Percentiles rank a stretch among this genome's conserved stretches.
phyloP scores from a whole-genome alignment of 345 rosid genomes.

The Lepidium sativum region DNA sequence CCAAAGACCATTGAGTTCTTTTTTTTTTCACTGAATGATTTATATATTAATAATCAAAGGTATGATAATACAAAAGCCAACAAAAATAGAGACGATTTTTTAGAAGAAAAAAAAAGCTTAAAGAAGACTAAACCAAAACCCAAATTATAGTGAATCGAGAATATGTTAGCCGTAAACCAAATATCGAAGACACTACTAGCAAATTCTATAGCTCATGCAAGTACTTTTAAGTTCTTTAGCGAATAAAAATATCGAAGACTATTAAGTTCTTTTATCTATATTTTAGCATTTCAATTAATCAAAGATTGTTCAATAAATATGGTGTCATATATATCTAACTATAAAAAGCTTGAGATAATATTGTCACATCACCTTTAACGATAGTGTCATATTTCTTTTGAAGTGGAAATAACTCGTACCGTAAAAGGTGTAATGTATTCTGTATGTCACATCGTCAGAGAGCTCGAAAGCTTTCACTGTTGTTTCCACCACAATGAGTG shows the following conservation, averaged over 20 bases:
- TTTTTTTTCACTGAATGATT: no score
- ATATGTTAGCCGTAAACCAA: no score
- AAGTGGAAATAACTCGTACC: neutral
- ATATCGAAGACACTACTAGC: no score
- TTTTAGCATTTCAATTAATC: neutral
- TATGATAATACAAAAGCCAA: no score
- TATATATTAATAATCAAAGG: no score
- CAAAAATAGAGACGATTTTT: no score
- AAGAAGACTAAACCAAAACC: no score
- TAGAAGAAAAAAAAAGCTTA: no score
- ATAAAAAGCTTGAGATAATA: neutral
- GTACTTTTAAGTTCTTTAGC: no score
- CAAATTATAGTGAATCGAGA: no score
- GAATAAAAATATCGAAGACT: no score
- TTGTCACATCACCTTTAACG: conserved; percentile 1
- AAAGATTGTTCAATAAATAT: neutral
- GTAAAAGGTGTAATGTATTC: neutral
- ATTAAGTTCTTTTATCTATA: neutral
- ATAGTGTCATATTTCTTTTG: neutral
- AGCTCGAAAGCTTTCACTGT: neutral
- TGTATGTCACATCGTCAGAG: conserved; percentile 6
- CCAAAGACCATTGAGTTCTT: neutral
- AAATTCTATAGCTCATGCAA: no score
- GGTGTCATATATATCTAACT: neutral
- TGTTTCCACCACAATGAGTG: neutral